phyloP scores from a whole-genome alignment of 148 eudicot genomes.

The Dianthus caryophyllus region DNA sequence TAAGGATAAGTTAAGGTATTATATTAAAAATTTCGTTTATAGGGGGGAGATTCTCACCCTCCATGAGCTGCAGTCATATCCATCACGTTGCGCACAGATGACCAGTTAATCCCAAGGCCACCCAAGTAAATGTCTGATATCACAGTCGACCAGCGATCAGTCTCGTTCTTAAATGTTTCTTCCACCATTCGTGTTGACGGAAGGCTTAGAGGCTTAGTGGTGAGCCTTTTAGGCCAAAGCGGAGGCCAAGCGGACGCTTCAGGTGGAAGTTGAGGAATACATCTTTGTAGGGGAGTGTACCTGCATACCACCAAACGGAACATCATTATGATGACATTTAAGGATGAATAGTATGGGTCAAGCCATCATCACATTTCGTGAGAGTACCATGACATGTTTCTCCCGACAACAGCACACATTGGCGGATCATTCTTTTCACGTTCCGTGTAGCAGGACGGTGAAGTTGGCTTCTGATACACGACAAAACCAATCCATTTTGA shows the following conservation, averaged over 20 bases:
- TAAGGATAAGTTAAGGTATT: too few species aligned
- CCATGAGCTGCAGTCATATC: constrained; percentile 96
- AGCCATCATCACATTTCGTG: constrained; percentile 3
- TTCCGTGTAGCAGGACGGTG: constrained; percentile 59
- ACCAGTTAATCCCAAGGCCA: constrained; percentile 65
- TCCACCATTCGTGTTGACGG: constrained; percentile 45
- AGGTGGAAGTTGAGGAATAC: constrained; percentile 57
- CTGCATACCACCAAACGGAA: constrained; percentile 43
- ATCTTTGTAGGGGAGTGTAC: constrained; percentile 69
- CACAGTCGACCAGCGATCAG: constrained; percentile 60
- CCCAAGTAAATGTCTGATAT: constrained; percentile 64
- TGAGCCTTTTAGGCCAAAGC: constrained; percentile 86
- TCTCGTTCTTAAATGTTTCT: constrained; percentile 51
- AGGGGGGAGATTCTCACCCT: constrained; percentile 49
- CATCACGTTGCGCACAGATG: constrained; percentile 80
- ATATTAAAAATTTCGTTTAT: neutral
- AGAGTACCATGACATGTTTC: constrained; percentile 64
- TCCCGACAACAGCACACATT: constrained; percentile 44
- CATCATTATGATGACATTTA: neutral
- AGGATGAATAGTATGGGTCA: too few species aligned
- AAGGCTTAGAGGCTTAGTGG: constrained; percentile 47
- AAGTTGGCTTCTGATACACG: constrained; percentile 76
- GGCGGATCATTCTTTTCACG: constrained; percentile 59
- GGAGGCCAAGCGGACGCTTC: constrained; percentile 60
- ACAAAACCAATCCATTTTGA: constrained; percentile 29